Percentiles rank a stretch among this genome's conserved stretches.
Evolutionary conservation across 108 stramenopile genomes (phyloP).

Genomic region (Fragilaria radians): DNA sequence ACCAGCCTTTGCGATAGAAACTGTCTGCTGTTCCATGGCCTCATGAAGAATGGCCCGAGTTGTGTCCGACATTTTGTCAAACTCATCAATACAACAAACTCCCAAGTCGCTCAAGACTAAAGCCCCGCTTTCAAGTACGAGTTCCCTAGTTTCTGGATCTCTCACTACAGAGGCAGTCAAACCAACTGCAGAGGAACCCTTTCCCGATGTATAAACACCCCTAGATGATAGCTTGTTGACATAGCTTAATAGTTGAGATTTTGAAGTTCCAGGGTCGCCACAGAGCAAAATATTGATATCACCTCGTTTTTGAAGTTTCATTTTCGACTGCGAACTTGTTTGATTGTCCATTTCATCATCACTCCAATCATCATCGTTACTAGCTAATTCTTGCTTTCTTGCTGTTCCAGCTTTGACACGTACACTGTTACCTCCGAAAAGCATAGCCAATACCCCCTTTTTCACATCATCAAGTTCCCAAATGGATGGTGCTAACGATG

Average conservation of each 20-base stretch:
- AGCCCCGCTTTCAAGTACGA: conserved; percentile 97
- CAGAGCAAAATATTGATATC: conserved; percentile 98
- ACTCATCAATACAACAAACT: conserved; percentile 95
- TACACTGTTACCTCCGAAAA: conserved; percentile 92
- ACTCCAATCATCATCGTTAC: conserved; percentile 20
- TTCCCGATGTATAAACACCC: conserved; percentile 98
- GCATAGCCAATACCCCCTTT: conserved; percentile 95
- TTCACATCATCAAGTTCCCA: conserved; percentile 99
- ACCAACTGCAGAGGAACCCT: conserved; percentile 96
- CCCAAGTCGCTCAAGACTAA: conserved; percentile 96
- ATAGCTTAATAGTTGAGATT: conserved; percentile 95
- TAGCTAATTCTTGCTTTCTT: conserved; percentile 18
- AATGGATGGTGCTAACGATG: conserved; percentile 94
- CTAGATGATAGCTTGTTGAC: conserved; percentile 95
- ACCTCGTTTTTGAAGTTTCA: conserved; percentile 81
- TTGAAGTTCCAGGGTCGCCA: conserved; percentile 97
- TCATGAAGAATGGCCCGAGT: conserved; percentile 98
- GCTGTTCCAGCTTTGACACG: conserved; percentile 37
- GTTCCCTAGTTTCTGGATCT: conserved; percentile 97
- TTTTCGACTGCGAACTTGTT: conserved; percentile 1
- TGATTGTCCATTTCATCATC: conserved; percentile 24
- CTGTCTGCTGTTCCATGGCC: conserved; percentile 99
- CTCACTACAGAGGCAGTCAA: conserved; percentile 97
- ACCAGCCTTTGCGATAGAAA: conserved; percentile 97
- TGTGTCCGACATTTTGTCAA: conserved; percentile 98